Percentiles rank a stretch among this genome's conserved stretches.
Conservation (phyloP, 805 yeast species). For the Zygotorulaspora sp. region DNA sequence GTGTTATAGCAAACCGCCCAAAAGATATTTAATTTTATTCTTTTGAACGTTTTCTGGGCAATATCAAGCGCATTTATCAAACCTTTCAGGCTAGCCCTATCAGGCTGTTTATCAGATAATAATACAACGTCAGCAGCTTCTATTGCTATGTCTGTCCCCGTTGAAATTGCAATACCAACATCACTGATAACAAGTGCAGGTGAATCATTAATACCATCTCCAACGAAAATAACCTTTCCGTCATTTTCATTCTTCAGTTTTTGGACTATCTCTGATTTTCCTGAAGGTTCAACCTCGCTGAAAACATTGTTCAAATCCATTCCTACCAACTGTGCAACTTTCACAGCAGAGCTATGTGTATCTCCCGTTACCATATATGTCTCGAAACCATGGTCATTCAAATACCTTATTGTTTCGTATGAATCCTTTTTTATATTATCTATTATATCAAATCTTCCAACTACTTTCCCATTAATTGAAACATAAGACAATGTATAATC, state of each 20-base stretch:
- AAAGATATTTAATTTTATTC: slow-evolving; percentile 75
- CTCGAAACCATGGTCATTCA: slow-evolving; percentile 48
- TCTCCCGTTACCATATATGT: slow-evolving; percentile 94
- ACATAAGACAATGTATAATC: slow-evolving; percentile 52
- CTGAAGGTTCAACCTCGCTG: slow-evolving; percentile 72
- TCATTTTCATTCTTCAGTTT: slow-evolving; percentile 43
- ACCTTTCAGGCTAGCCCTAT: slow-evolving; percentile 39
- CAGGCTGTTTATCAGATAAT: slow-evolving; percentile 39
- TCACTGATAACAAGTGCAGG: slow-evolving; percentile 90
- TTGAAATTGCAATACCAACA: slow-evolving; percentile 84
- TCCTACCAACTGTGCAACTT: slow-evolving; percentile 63
- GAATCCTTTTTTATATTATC: slow-evolving; percentile 72
- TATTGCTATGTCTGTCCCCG: slow-evolving; percentile 94
- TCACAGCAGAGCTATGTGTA: slow-evolving; percentile 52
- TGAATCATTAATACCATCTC: slow-evolving; percentile 97
- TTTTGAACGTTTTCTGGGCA: slow-evolving; percentile 60
- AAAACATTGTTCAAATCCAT: slow-evolving; percentile 60
- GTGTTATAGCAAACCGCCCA: slow-evolving; percentile 86
- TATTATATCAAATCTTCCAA: slow-evolving; percentile 62
- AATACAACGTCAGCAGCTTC: slow-evolving; percentile 94
- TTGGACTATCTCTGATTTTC: slow-evolving; percentile 64
- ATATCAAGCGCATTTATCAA: slow-evolving; percentile 62
- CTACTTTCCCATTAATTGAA: slow-evolving; percentile 49
- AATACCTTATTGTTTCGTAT: slow-evolving; percentile 49
- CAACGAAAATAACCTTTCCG: slow-evolving; percentile 73